phyloP scores from a whole-genome alignment of 2,329 filamentous ascomycete species.

The Neofusicoccum cordaticola region DNA sequence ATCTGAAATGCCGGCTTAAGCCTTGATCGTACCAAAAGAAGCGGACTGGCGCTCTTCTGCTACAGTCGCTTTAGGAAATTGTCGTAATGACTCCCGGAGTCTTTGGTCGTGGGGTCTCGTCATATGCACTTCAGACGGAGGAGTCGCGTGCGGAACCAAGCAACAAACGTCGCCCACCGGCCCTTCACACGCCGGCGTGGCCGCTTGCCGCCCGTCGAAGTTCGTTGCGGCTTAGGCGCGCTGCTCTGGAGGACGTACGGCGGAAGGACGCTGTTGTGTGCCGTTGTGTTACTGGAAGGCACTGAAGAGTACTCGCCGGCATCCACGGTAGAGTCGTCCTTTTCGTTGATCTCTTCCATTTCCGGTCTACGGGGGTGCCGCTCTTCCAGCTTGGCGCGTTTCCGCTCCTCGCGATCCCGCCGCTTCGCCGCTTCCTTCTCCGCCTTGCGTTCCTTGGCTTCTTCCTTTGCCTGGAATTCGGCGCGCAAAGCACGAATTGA shows the following conservation, averaged over 20 bases:
- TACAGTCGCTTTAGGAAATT: conserved; percentile 7
- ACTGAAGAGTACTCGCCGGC: conserved; percentile 37
- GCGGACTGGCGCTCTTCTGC: neutral
- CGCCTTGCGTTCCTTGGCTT: conserved; percentile 53
- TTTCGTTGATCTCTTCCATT: conserved; percentile 30
- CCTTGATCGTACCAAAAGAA: neutral
- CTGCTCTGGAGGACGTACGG: conserved; percentile 13
- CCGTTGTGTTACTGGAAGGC: conserved; percentile 21
- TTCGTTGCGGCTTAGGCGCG: conserved; percentile 33
- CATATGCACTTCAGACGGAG: conserved; percentile 42
- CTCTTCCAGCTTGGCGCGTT: conserved; percentile 44
- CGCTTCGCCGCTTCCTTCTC: conserved; percentile 52
- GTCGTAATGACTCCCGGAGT: conserved; percentile 10
- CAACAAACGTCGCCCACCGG: conserved; percentile 54
- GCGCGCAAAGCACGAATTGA: conserved; percentile 55
- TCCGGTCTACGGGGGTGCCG: conserved; percentile 42
- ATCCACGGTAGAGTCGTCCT: conserved; percentile 26
- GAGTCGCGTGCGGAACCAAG: conserved; percentile 56
- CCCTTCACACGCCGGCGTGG: conserved; percentile 39
- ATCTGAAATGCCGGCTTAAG: neutral
- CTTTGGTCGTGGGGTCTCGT: conserved; percentile 24
- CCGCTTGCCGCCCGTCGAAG: conserved; percentile 32
- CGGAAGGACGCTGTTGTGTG: neutral
- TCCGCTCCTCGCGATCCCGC: conserved; percentile 36
- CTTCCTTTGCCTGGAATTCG: conserved; percentile 59